Base-by-base conservation (phyloP, 495 filamentous ascomycete genomes). In the Penicillium longicatenatum region DNA sequence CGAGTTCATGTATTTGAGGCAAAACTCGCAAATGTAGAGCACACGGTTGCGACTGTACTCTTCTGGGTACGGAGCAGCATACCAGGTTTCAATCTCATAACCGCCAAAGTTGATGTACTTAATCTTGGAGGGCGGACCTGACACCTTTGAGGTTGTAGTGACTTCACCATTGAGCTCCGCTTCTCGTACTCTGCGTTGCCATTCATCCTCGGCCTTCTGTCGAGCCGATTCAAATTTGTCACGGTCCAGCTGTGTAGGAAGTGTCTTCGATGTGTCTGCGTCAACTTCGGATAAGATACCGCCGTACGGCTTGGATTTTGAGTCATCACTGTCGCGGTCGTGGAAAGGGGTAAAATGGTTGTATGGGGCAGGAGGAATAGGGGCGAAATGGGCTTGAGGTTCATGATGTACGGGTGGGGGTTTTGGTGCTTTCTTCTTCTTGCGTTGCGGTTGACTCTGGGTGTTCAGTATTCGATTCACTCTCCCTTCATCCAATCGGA, bases 21-120 rank as follows among this genome's bases (percentile, higher is more conserved):
- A 98, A 71, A 97, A 98, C 70, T 98, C 95, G 78, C 94, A 98
- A 61, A 98, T 97, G 73, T 96, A 97, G 16, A 98, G 86, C 19
- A 96, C 88, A 33, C 87, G 87, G 67, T 98, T 97, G 62, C 91
- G 86, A 65, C 92, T 97, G 76, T 98, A 98, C 72, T 98, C 94
- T 70, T 97, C 94, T 1, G 94, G 94, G 66, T 98, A 98, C 19
- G 94, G 94, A 24, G 94, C 93, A n/a, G 95, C 92, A 73, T 98
- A 97, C 94, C 94, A 98, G 21, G 93, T 98, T 72, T 98, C 95
- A 64, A 98, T 98, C 68, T 98, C 93, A 74, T 88, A 94, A 41
- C 90, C 90, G 26, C 95, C 94, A 74, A 98, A 98, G 57, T 96
- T 93, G 77, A 98, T 96, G 74, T 93, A 96, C 68, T 98, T 94